Evolutionary conservation across 306 rosid genomes (phyloP), one percentile per base, ranked within the genome.

Genomic region (Pyrus communis): DNA sequence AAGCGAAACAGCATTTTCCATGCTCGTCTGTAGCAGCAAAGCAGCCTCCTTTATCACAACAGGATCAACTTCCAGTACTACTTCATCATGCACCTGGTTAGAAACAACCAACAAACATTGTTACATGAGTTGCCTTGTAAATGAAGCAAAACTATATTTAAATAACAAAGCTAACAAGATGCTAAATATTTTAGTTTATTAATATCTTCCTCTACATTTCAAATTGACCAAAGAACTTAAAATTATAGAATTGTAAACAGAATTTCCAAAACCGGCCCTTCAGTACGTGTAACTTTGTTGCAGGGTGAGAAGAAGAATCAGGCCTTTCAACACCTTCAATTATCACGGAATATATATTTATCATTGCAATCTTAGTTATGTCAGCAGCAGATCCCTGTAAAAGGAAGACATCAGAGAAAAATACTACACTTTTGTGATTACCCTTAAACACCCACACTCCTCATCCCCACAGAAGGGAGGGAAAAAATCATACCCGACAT

Each of bases 301-400:
- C 73, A 60, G 74, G 83, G 59, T 87, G 83, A 61, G 84, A 86
- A 82, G 77, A 79, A 61, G 81, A 85, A 80, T 80, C 84, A 15
- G 81, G 81, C 76, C 67, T 49, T 68, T 82, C 90, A 66, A 59
- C 67, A 77, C 86, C 88, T 73, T 69, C 67, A 21, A 57, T 85
- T 67, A 88, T 83, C 52, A 75, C 86, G 6, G 92, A 88, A 80
- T 92, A 92, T 67, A 89, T 83, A 74, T 82, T 88, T 81, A 92
- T 79, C 98, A 92, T 89, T 51, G 98, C 98, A 55, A 90, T 83
- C 87, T 92, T 95, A 73, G 92, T 92, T 84, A 92, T 83, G 89
- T 95, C 98, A 59, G 97, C 98, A 71, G 98, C 97, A 59, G 98
- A 95, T 58, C 98, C 98, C 98, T 95, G 63, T 22, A 4, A 30